Percentiles rank a stretch among this genome's conserved stretches.
These are phyloP conservation scores for Xanthoparmelia taractica DNA, from an alignment of 495 filamentous ascomycete genomes.

Conservation along the genomic window DNA sequence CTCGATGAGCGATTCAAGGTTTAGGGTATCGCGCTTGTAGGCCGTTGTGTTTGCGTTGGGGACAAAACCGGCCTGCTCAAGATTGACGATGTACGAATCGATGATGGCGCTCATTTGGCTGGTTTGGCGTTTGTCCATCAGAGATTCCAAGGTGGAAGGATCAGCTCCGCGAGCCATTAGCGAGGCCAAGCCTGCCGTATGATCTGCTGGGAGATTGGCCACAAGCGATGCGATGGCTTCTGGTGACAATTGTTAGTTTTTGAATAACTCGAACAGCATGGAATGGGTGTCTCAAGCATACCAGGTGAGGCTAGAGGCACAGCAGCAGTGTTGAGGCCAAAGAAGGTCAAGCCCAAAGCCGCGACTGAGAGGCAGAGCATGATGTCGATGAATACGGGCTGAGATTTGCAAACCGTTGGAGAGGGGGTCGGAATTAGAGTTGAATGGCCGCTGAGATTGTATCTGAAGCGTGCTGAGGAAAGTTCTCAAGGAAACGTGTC, in stretches of 20 bases:
- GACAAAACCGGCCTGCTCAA: background rate
- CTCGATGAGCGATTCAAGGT: background rate
- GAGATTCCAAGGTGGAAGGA: background rate
- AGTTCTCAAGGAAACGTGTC: background rate
- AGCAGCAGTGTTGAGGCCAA: background rate
- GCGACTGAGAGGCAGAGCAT: background rate
- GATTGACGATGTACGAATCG: slow-evolving; percentile 1
- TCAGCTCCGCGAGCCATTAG: background rate
- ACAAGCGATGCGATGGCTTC: background rate
- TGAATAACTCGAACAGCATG: background rate
- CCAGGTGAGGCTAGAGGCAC: slow-evolving; percentile 3
- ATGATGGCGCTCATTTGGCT: background rate
- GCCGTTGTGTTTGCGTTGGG: background rate
- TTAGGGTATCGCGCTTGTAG: background rate
- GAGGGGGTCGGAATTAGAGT: background rate
- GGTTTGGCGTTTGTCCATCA: background rate
- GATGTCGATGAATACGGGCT: background rate
- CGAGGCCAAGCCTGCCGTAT: background rate
- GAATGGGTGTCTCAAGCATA: background rate
- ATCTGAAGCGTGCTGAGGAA: background rate
- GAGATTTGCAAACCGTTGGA: background rate
- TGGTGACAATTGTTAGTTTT: background rate
- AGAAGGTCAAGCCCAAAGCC: background rate
- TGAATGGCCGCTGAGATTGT: background rate
- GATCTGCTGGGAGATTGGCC: background rate